Evolutionary conservation across 2,329 filamentous ascomycete species (phyloP), one percentile per base, ranked within the genome.

Genomic region (Cladosporium sp.): DNA sequence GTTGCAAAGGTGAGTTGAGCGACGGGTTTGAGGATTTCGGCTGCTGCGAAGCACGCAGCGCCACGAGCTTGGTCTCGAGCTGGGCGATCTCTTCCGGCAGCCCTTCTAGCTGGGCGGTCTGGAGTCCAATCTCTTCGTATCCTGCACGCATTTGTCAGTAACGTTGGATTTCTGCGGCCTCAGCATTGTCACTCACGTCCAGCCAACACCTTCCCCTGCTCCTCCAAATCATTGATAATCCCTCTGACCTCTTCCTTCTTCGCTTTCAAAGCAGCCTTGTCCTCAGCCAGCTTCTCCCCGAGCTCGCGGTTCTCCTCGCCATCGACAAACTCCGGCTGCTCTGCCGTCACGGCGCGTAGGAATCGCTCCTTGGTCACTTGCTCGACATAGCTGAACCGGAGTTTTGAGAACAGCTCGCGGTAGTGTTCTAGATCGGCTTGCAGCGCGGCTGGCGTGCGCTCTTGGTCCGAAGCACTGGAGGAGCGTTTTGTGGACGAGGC

Each of bases 341-440:
- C 88, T 58, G 89, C 89, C 13, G 95, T 89, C 61, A 97, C 95
- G 58, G 88, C 85, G 60, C 90, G 88, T 51, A 98, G 85, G 70
- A 96, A 97, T 66, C 95, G 95, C 70, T 98, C 93, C 72, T 97
- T 98, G 42, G 92, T 97, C 57, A 97, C 90, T 75, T 97, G 93
- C 72, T 98, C 93, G 62, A 96, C 87, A 72, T 97, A 97, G 59
- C 88, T 95, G 76, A 97, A 97, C 61, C 92, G 89, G 37, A 97
- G 79, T 73, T 98, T 97, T 40, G 89, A 86, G 71, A 97, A 98
- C 16, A 97, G 81, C 71, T 96, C 91, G 73, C 88, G 89, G 74
- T 97, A 96, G 70, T 97, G 91, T 31, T 80, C 77, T 28, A 97
- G 77, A 69, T 97, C 92, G 28, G 87, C 88, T 58, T 88, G 84